Percentiles rank a stretch among this genome's conserved stretches.
Evolutionary conservation across 2,329 filamentous ascomycete genomes (phyloP).

Genomic region (Exophiala sideris): DNA sequence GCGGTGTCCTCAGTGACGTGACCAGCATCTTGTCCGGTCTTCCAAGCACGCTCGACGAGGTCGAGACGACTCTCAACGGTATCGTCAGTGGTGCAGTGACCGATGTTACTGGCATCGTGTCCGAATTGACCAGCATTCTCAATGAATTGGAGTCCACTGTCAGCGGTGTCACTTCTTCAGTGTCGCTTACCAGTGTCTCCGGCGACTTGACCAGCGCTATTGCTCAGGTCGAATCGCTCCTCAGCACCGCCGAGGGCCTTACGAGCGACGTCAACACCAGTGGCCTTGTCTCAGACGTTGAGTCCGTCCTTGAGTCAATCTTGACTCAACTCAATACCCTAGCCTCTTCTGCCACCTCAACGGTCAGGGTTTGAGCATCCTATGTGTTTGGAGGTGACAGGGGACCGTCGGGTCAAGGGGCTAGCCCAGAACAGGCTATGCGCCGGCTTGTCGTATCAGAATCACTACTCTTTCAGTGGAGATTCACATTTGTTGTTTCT

Average conservation of each 20-base stretch:
- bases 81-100: constrained; percentile 1
- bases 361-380: neutral
- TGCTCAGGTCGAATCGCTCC: constrained; percentile 6
- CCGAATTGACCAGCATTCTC: neutral
- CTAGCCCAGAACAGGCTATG: too few relatives aligned
- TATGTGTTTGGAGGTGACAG: too few relatives aligned
- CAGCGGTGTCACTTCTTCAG: too few relatives aligned
- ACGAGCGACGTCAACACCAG: neutral
- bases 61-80: constrained; percentile 7
- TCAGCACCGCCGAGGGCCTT: constrained; percentile 3
- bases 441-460: too few relatives aligned
- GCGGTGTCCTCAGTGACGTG: constrained; percentile 5
- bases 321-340: constrained; percentile 3
- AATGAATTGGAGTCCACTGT: neutral
- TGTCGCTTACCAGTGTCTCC: neutral
- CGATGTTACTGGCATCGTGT: neutral
- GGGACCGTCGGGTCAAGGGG: too few relatives aligned
- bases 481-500: too few relatives aligned
- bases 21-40: constrained; percentile 10
- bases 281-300: neutral
- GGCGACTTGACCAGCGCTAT: constrained; percentile 2
- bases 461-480: too few relatives aligned
- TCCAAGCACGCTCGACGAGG: constrained; percentile 3
- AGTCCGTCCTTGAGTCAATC: neutral
- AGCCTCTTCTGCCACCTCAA: neutral